Conservation (phyloP, 1,284 basidiomycete species). For the Ceratobasidium sp. region DNA sequence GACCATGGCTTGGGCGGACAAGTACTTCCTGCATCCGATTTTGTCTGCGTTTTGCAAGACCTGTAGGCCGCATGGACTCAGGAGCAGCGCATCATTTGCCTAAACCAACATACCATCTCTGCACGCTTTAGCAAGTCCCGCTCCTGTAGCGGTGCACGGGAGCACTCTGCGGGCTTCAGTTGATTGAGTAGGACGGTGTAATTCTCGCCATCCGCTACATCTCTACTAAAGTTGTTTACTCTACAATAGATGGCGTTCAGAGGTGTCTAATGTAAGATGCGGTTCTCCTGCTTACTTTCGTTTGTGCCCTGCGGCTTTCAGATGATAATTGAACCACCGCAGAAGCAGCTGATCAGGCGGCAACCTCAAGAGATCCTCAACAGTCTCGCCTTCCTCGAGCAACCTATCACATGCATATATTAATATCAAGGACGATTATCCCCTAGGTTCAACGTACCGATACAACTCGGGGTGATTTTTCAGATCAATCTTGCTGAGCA, state of each 20-base stretch:
- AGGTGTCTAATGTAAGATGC: background rate
- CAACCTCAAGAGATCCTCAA: slow-evolving; percentile 93
- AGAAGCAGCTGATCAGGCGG: slow-evolving; percentile 98
- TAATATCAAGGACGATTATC: background rate
- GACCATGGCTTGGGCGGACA: slow-evolving; percentile 91
- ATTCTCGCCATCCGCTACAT: slow-evolving; percentile 96
- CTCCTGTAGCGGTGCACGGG: slow-evolving; percentile 91
- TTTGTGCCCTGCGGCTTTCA: slow-evolving; percentile 95
- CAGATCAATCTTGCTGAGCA: slow-evolving; percentile 96
- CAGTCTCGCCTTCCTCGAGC: slow-evolving; percentile 95
- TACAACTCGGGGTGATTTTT: slow-evolving; percentile 98
- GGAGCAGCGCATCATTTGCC: background rate
- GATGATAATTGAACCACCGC: slow-evolving; percentile 98
- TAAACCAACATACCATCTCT: slow-evolving; percentile 13
- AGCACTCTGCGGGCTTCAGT: slow-evolving; percentile 93
- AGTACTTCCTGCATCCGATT: slow-evolving; percentile 96
- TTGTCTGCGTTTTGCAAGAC: slow-evolving; percentile 93
- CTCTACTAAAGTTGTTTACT: slow-evolving; percentile 97
- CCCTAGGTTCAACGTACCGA: slow-evolving; percentile 58
- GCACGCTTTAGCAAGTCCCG: slow-evolving; percentile 70
- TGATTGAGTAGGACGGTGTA: slow-evolving; percentile 97
- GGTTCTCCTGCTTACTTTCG: slow-evolving; percentile 67
- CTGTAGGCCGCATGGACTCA: slow-evolving; percentile 52
- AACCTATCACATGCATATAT: slow-evolving; percentile 57
- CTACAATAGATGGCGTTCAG: slow-evolving; percentile 53